A percentile compares a stretch with the other conserved stretches of the same genome.
Evolutionary conservation across 441 rosid genomes (phyloP).

Genomic region (Theobroma grandiflorum): DNA sequence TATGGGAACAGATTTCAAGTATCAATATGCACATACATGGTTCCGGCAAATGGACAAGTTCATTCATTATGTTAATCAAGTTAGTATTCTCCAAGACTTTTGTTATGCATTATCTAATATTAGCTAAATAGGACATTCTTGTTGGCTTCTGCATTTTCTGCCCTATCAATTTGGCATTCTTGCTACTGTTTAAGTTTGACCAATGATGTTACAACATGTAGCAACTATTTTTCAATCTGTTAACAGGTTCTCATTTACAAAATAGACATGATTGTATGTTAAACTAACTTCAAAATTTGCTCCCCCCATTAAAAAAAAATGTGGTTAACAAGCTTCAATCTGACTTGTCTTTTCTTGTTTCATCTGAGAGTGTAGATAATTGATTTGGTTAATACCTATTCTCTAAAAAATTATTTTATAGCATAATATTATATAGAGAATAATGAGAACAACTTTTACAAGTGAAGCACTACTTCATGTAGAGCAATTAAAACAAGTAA

Average conservation of each 20-base stretch:
- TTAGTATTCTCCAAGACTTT: conserved; percentile 29
- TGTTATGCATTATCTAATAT: neutral
- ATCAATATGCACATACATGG: conserved; percentile 78
- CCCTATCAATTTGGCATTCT: neutral
- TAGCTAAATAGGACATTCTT: neutral
- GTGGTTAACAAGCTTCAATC: neutral
- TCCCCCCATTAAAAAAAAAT: conserved; percentile 3
- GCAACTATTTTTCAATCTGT: neutral
- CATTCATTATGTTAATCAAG: conserved; percentile 79
- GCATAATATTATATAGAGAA: no score
- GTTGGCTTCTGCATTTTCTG: neutral
- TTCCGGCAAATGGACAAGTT: conserved; percentile 77
- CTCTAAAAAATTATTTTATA: no score
- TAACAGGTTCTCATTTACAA: neutral
- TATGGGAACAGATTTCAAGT: conserved; percentile 83
- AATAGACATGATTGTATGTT: neutral
- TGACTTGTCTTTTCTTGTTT: neutral
- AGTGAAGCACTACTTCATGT: no score
- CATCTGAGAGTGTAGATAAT: no score
- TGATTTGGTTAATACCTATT: no score
- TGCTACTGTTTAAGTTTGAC: neutral
- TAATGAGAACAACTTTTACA: no score
- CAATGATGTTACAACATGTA: conserved; percentile 1
- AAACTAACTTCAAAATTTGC: no score
- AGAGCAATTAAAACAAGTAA: no score